Evolutionary conservation across 179 eudicot genomes (phyloP), one percentile per base, ranked within the genome.

Genomic region (Pouteria campechiana): DNA sequence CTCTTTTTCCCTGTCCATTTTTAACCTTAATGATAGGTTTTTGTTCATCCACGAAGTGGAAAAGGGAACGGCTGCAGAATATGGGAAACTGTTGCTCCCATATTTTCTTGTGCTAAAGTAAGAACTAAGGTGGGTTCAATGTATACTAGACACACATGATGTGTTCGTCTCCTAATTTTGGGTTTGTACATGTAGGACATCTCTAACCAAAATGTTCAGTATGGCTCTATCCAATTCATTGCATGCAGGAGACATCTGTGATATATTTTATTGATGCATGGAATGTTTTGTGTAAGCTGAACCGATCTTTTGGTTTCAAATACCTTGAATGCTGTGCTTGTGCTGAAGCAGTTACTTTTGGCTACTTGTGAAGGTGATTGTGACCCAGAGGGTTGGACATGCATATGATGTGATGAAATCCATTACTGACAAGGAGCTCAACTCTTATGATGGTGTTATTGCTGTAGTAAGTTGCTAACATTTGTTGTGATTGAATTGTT

Each of bases 31-130:
- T 55, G n/a, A n/a, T 58, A 90, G 98, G 88, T 90, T 37, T 82
- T 86, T 70, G 88, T 90, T 48, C 61, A 90, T 57, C 98, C 98
- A 52, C 56, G 58, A 61, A 82, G 98, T 67, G 98, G 98, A 17
- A 82, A 82, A 63, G 76, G 75, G 32, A 69, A 74, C 32, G 96
- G 98, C 43, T 63, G 67, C 48, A 65, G 61, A 47, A 73, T 57
- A 25, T 90, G 96, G 96, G 83, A 72, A 55, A 52, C 50, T 13
- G 94, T 90, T 54, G 76, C 88, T 66, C 94, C 94, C 12, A 62
- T 87, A 60, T 90, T 90, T 58, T 73, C 85, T 29, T 76, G 63
- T 47, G 96, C 98, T 17, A 70, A 77, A 63, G 78, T 90, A 52
- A 83, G 65, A 52, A 70, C 88, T 38, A 65, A 90, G 94, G 98